Base-by-base conservation (phyloP, 805 yeast species). In the Saccharomycopsis guyanensis region DNA sequence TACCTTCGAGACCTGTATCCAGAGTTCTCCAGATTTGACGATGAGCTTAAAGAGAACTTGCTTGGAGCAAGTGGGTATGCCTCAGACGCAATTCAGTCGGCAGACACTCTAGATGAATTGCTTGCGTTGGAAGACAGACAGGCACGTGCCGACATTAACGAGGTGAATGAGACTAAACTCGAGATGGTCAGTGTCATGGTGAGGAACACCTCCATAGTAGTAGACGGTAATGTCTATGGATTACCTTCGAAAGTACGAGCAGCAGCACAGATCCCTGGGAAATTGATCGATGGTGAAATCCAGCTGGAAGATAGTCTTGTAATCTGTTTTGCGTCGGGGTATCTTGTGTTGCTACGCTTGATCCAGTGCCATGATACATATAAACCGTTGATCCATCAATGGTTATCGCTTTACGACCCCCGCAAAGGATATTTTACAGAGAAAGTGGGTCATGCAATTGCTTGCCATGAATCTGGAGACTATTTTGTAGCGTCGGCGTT, bases 31-130 rank as follows among this genome's bases (percentile, higher is more conserved):
- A 16, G 7, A 4, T 31, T 42, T 24, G 12, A 15, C 10, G 34
- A 31, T 3, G 25, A 19, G 3, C 29, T 29, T 5, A 20, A 13
- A 7, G 31, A 38, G 13, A 43, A 38, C 7, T 33, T 43, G 16
- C 15, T 8, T 3, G 23, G 6, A 3, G 13, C 8, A 4, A 12
- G 35, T 16, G 48, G 27, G 15, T 47, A 39, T 34, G n/a, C 24
- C 3, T 23, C 38, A 4, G 47, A 47, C 20, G 20, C 37, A 8
- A 33, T 33, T 15, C 37, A 33, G 20, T 33, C 37, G 18, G 37
- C 15, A 3, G 51, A 47, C 29, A 47, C 51, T n/a, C 37, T 47
- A 13, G 51, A 47, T 35, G 51, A 43, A 23, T 25, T 47, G 15
- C 40, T 47, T 3, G 51, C 50, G 19, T 38, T 12, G 2, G 38